phyloP scores from a whole-genome alignment of 78 protist genomes.

The Dictyostelium firmibasis region DNA sequence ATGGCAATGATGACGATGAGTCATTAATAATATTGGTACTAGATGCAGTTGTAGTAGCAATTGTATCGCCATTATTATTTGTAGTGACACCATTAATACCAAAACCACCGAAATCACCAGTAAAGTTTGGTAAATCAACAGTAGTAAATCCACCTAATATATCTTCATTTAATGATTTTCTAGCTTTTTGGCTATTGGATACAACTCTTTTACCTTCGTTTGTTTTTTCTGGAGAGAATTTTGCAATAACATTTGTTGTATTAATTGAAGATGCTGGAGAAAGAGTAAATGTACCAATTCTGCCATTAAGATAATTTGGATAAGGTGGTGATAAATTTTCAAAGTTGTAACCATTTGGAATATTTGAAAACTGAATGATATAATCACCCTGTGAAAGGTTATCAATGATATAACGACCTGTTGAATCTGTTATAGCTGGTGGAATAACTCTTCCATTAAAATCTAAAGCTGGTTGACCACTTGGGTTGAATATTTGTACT shows the following conservation, averaged over 20 bases:
- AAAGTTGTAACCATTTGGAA: conserved; percentile 12
- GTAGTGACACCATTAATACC: background rate
- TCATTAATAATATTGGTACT: background rate
- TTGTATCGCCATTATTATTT: background rate
- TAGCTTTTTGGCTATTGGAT: background rate
- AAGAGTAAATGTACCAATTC: background rate
- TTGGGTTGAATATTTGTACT: background rate
- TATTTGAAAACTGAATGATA: background rate
- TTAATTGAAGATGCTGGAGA: background rate
- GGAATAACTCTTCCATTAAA: background rate
- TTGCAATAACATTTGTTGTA: background rate
- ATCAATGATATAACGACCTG: conserved; percentile 24
- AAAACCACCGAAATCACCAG: background rate
- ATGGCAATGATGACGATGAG: too few relatives aligned
- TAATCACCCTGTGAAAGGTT: background rate
- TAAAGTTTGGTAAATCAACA: background rate
- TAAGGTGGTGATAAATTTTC: background rate
- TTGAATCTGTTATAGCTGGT: background rate
- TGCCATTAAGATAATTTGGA: background rate
- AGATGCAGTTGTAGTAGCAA: background rate
- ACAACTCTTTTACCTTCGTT: background rate
- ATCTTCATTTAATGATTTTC: background rate
- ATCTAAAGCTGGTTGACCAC: background rate
- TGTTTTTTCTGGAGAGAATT: background rate
- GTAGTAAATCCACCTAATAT: background rate